Percentiles rank a stretch among this genome's conserved stretches.
These are phyloP conservation scores for Emmonsia crescens DNA, from an alignment of 2,329 filamentous ascomycete genomes.

Conservation along the genomic window DNA sequence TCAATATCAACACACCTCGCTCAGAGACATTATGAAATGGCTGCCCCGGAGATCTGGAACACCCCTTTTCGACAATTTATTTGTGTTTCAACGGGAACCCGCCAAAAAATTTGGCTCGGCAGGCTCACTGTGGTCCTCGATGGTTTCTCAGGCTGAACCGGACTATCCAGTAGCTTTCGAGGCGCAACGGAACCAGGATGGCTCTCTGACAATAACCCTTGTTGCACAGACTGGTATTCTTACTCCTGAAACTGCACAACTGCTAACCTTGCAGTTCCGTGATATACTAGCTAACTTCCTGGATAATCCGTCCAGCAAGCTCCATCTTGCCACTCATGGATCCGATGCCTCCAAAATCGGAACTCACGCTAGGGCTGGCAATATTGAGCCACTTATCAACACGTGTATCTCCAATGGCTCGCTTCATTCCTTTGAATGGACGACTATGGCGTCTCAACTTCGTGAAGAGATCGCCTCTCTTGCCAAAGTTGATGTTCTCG, in stretches of 20 bases:
- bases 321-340: background rate
- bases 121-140: conserved; percentile 43
- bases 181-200: conserved; percentile 43
- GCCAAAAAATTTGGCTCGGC: conserved; percentile 14
- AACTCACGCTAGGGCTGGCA: background rate
- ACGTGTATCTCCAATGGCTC: background rate
- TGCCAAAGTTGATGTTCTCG: conserved; percentile 41
- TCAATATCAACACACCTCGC: conserved; percentile 65
- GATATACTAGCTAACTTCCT: conserved; percentile 27
- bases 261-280: conserved; percentile 37
- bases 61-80: conserved; percentile 66
- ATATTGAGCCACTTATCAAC: background rate
- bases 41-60: conserved; percentile 43
- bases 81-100: conserved; percentile 60
- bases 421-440: conserved; percentile 47
- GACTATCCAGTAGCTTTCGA: conserved; percentile 76
- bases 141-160: conserved; percentile 39
- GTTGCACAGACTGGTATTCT: conserved; percentile 44
- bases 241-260: conserved; percentile 23
- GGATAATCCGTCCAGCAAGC: conserved; percentile 2
- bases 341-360: background rate
- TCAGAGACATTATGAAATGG: conserved; percentile 75
- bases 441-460: conserved; percentile 40
- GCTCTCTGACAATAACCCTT: conserved; percentile 46
- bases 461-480: conserved; percentile 54